Evolutionary conservation across 2,329 filamentous ascomycete species (phyloP).

Genomic region (Fusarium oligoseptatum): DNA sequence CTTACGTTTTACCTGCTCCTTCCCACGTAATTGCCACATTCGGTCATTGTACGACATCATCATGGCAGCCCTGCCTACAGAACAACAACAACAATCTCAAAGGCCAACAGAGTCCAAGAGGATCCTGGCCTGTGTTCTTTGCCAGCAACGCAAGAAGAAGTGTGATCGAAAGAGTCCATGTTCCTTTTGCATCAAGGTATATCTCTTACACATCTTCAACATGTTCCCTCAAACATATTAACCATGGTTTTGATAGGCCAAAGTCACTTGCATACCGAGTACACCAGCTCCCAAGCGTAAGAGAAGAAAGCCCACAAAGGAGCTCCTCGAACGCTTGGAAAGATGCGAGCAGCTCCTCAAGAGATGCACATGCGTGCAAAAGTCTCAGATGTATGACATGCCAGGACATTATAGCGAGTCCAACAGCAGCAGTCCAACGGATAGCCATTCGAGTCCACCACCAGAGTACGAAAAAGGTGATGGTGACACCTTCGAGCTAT

Average conservation of each 20-base stretch:
- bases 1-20: slow-evolving; percentile 4
- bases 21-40: neutral
- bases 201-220: neutral
- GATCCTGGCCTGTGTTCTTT: slow-evolving; percentile 35
- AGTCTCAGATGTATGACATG: slow-evolving; percentile 22
- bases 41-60: slow-evolving; percentile 2
- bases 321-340: slow-evolving; percentile 29
- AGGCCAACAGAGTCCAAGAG: slow-evolving; percentile 15
- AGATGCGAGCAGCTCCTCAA: slow-evolving; percentile 34
- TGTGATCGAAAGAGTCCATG: slow-evolving; percentile 37
- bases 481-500: neutral
- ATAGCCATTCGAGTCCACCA: slow-evolving; percentile 27
- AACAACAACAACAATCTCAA: slow-evolving; percentile 2
- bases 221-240: neutral
- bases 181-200: slow-evolving; percentile 36
- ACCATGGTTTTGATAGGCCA: slow-evolving; percentile 13
- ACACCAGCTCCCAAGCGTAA: slow-evolving; percentile 37
- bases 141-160: slow-evolving; percentile 40
- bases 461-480: slow-evolving; percentile 29
- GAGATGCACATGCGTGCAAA: slow-evolving; percentile 36
- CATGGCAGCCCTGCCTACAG: slow-evolving; percentile 23
- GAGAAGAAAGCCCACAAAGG: slow-evolving; percentile 35
- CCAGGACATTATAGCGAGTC: slow-evolving; percentile 20
- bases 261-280: slow-evolving; percentile 31
- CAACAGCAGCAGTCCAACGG: slow-evolving; percentile 30